Percentiles rank a stretch among this genome's conserved stretches.
These are phyloP conservation scores for Botryosphaeria agaves DNA, from an alignment of 2,329 filamentous ascomycete genomes.

Conservation along the genomic window DNA sequence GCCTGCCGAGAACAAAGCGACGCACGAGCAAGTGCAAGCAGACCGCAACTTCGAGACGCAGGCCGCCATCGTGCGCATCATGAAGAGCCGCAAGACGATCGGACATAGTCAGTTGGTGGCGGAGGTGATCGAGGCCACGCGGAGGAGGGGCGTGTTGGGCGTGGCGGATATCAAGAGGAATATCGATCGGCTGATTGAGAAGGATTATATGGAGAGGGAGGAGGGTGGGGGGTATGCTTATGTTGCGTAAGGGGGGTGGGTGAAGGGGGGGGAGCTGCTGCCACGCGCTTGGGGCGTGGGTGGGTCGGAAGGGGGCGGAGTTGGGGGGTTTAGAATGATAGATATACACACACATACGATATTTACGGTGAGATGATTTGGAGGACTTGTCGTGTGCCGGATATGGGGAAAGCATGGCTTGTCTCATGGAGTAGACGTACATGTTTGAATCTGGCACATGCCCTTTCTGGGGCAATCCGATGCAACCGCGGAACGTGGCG, in stretches of 20 bases:
- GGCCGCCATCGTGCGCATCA: conserved; percentile 87
- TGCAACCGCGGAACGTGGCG: too few relatives aligned
- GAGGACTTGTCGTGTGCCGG: too few relatives aligned
- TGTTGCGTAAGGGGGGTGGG: conserved; percentile 18
- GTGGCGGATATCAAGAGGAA: conserved; percentile 86
- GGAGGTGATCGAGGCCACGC: conserved; percentile 84
- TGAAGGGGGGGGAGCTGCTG: neutral
- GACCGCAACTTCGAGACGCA: conserved; percentile 94
- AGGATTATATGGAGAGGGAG: conserved; percentile 78
- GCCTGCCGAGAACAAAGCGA: conserved; percentile 83
- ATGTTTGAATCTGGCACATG: too few relatives aligned
- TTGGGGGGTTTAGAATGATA: too few relatives aligned
- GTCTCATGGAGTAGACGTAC: too few relatives aligned
- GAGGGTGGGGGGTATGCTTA: conserved; percentile 39
- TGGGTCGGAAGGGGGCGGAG: neutral
- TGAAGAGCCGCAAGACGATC: conserved; percentile 87
- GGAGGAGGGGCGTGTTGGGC: conserved; percentile 70
- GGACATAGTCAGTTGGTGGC: conserved; percentile 73
- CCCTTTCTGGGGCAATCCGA: too few relatives aligned
- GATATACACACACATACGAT: too few relatives aligned
- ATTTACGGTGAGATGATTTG: too few relatives aligned
- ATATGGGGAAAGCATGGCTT: too few relatives aligned
- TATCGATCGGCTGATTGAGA: conserved; percentile 88
- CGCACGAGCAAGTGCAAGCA: conserved; percentile 73
- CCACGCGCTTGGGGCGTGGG: neutral